These are phyloP conservation scores for Sphaerobolus stellatus DNA, from an alignment of 1,284 basidiomycete species.

Conservation along the genomic window DNA sequence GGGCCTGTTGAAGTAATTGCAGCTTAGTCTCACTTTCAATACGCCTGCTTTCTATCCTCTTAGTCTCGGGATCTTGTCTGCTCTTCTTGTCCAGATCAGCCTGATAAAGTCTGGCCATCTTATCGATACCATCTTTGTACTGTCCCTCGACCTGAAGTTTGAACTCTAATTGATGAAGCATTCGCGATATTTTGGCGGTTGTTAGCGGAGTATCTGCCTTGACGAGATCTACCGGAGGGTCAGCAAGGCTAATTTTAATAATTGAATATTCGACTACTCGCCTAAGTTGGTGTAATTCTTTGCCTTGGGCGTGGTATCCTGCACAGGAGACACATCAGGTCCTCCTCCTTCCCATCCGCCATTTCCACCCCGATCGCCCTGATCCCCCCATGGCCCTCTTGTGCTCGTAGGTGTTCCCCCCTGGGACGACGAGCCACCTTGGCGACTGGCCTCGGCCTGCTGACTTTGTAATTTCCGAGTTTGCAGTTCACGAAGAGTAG, in stretches of 20 bases:
- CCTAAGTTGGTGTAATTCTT: constrained; percentile 70
- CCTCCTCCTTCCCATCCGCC: constrained; percentile 37
- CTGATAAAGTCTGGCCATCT: constrained; percentile 95
- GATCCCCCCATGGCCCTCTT: not conserved
- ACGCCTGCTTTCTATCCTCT: constrained; percentile 89
- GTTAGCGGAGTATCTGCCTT: constrained; percentile 97
- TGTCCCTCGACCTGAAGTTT: constrained; percentile 98
- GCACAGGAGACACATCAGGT: constrained; percentile 35
- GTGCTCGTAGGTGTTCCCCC: constrained; percentile 5
- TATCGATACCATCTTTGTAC: constrained; percentile 98
- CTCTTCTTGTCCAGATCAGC: constrained; percentile 96
- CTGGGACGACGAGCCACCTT: constrained; percentile 4
- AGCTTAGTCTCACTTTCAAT: constrained; percentile 97
- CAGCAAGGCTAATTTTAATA: not conserved
- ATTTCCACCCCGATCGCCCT: constrained; percentile 24
- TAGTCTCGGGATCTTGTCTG: constrained; percentile 87
- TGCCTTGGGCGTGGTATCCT: constrained; percentile 45
- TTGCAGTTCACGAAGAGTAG: constrained; percentile 81
- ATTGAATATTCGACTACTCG: constrained; percentile 7
- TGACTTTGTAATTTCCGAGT: constrained; percentile 65
- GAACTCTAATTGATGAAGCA: constrained; percentile 99
- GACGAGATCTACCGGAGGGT: constrained; percentile 69
- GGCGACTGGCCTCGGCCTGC: constrained; percentile 44
- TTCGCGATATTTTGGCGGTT: constrained; percentile 93
- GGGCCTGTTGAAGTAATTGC: constrained; percentile 85